These are phyloP conservation scores for Pseudocercospora vitis DNA, from an alignment of 2,329 filamentous ascomycete genomes.

Conservation along the genomic window DNA sequence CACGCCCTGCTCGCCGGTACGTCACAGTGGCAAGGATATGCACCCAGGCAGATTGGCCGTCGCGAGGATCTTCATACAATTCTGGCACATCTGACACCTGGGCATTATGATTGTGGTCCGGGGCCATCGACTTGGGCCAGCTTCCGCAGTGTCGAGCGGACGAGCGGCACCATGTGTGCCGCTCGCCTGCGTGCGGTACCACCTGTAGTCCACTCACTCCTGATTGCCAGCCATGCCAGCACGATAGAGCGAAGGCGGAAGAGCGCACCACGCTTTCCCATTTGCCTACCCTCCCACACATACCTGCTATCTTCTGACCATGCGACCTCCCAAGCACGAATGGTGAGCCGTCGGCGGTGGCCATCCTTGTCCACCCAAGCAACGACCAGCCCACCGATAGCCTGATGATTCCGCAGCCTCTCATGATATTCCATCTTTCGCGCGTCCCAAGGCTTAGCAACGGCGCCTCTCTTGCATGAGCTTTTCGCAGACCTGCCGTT, in stretches of 20 bases:
- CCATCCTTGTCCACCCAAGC: slow-evolving; percentile 1
- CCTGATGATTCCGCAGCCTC: slow-evolving; percentile 4
- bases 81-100: slow-evolving; percentile 5
- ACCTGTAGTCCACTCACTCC: too few relatives aligned
- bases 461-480: not conserved
- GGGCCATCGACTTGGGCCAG: not conserved
- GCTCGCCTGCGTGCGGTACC: not conserved
- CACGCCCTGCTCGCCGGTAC: slow-evolving; percentile 6
- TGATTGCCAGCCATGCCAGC: too few relatives aligned
- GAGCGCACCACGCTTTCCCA: not conserved
- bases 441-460: not conserved
- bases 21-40: slow-evolving; percentile 8
- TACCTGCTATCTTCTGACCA: slow-evolving; percentile 1
- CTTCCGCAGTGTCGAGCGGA: slow-evolving; percentile 1
- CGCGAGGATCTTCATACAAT: slow-evolving; percentile 8
- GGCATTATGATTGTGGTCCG: not conserved
- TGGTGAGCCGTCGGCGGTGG: not conserved
- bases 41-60: slow-evolving; percentile 6
- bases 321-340: not conserved
- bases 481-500: not conserved
- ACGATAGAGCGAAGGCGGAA: slow-evolving; percentile 6
- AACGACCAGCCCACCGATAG: slow-evolving; percentile 1
- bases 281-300: not conserved
- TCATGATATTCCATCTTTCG: not conserved
- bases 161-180: not conserved